Conservation (phyloP, 257 asterid genomes). For the Misopates orontium region DNA sequence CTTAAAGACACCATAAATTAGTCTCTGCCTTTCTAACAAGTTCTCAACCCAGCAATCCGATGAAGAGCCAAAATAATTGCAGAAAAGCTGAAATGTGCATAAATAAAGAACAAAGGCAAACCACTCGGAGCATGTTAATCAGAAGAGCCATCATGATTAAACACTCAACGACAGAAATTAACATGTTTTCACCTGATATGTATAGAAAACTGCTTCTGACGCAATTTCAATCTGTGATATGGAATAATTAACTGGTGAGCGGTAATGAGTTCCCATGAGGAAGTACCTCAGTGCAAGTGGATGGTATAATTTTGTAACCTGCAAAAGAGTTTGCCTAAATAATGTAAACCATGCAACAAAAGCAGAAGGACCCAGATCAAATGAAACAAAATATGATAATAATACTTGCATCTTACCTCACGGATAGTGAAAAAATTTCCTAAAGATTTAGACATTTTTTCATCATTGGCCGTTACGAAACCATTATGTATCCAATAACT, state of each 20-base stretch:
- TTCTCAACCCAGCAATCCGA: background rate
- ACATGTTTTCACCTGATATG: slow-evolving; percentile 59
- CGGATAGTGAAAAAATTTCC: slow-evolving; percentile 89
- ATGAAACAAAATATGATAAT: background rate
- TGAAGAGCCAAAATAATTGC: background rate
- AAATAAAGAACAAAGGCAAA: background rate
- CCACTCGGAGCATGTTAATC: background rate
- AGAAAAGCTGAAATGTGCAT: background rate
- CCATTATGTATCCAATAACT: slow-evolving; percentile 88
- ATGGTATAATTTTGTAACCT: slow-evolving; percentile 81
- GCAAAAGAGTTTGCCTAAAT: slow-evolving; percentile 21
- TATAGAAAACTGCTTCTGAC: slow-evolving; percentile 73
- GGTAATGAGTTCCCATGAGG: slow-evolving; percentile 78
- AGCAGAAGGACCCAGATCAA: background rate
- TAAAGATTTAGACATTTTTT: slow-evolving; percentile 85
- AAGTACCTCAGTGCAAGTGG: slow-evolving; percentile 85
- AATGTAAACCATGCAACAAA: background rate
- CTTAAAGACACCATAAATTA: background rate
- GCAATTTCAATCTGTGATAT: slow-evolving; percentile 68
- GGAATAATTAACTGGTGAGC: slow-evolving; percentile 84
- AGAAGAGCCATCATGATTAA: background rate
- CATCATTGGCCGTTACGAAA: slow-evolving; percentile 71
- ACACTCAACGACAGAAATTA: too few species aligned
- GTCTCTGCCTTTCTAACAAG: too few species aligned
- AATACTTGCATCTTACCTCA: slow-evolving; percentile 53